phyloP scores from a whole-genome alignment of 2,329 filamentous ascomycete species.

The Monilinia fructigena region DNA sequence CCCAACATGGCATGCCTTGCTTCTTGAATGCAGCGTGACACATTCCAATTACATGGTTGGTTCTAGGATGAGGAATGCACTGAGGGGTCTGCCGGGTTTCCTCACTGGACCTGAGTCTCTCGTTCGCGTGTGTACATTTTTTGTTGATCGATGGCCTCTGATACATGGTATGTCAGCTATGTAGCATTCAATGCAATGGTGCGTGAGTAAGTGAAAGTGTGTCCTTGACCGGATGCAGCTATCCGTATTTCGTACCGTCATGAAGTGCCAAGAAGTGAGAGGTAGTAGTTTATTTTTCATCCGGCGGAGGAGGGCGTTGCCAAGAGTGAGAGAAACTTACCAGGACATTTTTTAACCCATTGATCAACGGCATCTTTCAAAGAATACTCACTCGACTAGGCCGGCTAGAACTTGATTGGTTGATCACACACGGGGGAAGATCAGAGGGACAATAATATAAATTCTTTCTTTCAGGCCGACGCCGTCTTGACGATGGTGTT shows the following conservation, averaged over 20 bases:
- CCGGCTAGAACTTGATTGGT: conserved; percentile 26
- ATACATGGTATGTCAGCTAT: no score
- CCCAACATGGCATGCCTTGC: conserved; percentile 55
- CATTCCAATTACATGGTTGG: conserved; percentile 57
- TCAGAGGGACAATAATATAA: conserved; percentile 28
- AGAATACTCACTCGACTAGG: neutral
- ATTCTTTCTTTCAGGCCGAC: conserved; percentile 17
- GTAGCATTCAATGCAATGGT: neutral
- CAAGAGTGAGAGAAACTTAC: conserved; percentile 47
- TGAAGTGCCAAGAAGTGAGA: neutral
- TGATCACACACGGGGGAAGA: conserved; percentile 25
- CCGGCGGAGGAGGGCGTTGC: no score
- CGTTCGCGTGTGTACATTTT: conserved; percentile 67
- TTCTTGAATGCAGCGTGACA: conserved; percentile 66
- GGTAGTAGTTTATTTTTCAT: no score
- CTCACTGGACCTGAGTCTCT: conserved; percentile 67
- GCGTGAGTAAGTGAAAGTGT: neutral
- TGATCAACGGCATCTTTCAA: conserved; percentile 62
- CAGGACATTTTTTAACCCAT: conserved; percentile 73
- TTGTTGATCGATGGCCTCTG: conserved; percentile 72
- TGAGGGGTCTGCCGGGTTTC: conserved; percentile 70
- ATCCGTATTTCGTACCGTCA: neutral
- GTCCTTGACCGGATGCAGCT: neutral
- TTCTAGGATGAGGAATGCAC: conserved; percentile 61
- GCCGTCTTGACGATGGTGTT: conserved; percentile 22